A percentile compares a stretch with the other conserved stretches of the same genome.
Evolutionary conservation across 768 basidiomycete species (phyloP).

Genomic region (Tephrocybe sp.): DNA sequence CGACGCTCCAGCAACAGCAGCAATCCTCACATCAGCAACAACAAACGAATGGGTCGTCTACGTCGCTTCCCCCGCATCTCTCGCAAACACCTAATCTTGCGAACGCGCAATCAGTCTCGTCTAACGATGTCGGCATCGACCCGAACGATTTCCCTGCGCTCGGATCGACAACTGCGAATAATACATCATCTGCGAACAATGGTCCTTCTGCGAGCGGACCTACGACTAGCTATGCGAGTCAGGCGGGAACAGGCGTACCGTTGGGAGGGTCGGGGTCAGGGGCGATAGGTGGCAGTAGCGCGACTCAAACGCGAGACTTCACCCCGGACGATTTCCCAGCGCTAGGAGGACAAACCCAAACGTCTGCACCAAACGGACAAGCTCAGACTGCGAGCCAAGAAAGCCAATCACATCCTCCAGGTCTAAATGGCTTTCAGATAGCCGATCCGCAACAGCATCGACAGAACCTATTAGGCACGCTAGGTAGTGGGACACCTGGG

Average conservation of each 20-base stretch:
- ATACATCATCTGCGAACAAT: slow-evolving; percentile 35
- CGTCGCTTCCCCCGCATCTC: slow-evolving; percentile 53
- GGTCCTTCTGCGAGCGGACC: slow-evolving; percentile 28
- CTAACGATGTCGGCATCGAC: slow-evolving; percentile 78
- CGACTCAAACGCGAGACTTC: slow-evolving; percentile 59
- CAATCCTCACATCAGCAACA: slow-evolving; percentile 49
- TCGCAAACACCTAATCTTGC: slow-evolving; percentile 47
- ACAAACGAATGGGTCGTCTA: slow-evolving; percentile 51
- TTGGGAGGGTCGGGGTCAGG: slow-evolving; percentile 40
- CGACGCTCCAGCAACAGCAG: slow-evolving; percentile 38
- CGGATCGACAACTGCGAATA: slow-evolving; percentile 56
- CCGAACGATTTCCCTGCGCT: slow-evolving; percentile 88
- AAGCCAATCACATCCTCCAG: slow-evolving; percentile 63
- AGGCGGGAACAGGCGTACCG: slow-evolving; percentile 66
- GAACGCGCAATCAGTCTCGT: slow-evolving; percentile 58
- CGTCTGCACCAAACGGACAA: slow-evolving; percentile 34
- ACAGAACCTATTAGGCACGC: slow-evolving; percentile 52
- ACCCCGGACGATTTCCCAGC: slow-evolving; percentile 92
- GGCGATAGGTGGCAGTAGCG: slow-evolving; percentile 30
- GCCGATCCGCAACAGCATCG: slow-evolving; percentile 49
- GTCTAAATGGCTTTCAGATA: slow-evolving; percentile 66
- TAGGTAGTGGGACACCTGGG: slow-evolving; percentile 57
- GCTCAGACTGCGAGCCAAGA: slow-evolving; percentile 34
- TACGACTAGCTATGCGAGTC: slow-evolving; percentile 77
- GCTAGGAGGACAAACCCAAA: slow-evolving; percentile 61